phyloP scores from a whole-genome alignment of 2,329 filamentous ascomycete species.

The Diaporthe aspalathi region DNA sequence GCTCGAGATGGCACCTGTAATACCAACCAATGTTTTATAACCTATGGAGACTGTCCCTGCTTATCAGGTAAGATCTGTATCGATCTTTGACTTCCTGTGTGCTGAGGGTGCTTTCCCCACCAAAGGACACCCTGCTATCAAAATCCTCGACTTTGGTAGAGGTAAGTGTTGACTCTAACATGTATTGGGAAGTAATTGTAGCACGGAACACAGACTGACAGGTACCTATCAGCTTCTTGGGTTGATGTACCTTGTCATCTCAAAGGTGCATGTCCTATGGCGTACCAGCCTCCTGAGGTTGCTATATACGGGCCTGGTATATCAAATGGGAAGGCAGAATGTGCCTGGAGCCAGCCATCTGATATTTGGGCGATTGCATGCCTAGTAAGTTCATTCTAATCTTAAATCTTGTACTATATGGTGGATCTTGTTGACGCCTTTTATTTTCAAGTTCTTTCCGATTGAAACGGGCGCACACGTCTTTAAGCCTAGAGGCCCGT shows the following conservation, averaged over 20 bases:
- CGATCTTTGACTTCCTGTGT: slow-evolving; percentile 2
- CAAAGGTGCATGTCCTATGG: slow-evolving; percentile 1
- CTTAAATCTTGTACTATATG: not conserved
- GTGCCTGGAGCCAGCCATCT: slow-evolving; percentile 1
- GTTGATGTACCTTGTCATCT: not conserved
- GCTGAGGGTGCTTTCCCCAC: not conserved
- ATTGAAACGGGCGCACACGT: not conserved
- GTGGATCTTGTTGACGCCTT: not conserved
- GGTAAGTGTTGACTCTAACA: not conserved
- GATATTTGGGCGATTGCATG: slow-evolving; percentile 1
- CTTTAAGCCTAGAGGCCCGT: not conserved
- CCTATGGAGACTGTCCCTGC: slow-evolving; percentile 7
- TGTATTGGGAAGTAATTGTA: not conserved
- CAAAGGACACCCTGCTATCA: not conserved
- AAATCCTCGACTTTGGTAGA: slow-evolving; percentile 9
- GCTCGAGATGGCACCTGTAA: slow-evolving; percentile 1
- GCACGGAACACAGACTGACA: not conserved
- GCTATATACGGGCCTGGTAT: not conserved
- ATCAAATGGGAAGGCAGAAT: not conserved
- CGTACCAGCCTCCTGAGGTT: not conserved
- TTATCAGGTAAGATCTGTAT: not conserved
- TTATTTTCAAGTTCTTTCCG: not conserved
- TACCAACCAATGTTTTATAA: not conserved
- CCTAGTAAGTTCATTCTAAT: not conserved
- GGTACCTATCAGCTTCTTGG: not conserved